Conservation (phyloP, 768 basidiomycete genomes). For the Macrolepiota albuminosa region DNA sequence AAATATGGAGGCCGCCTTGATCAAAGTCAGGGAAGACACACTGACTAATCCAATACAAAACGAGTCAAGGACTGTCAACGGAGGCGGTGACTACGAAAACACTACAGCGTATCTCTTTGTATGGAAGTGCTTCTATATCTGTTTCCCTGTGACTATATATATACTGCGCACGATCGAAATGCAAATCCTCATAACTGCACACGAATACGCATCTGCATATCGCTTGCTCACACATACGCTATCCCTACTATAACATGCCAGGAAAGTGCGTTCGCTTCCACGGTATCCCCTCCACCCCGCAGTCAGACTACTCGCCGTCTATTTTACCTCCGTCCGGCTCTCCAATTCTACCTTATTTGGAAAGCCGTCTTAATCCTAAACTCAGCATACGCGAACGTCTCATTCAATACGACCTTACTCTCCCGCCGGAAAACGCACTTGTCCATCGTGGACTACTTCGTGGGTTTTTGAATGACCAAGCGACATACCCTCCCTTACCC, state of each 20-base stretch:
- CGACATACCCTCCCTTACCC: slow-evolving; percentile 28
- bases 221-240: background rate
- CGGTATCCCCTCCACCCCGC: slow-evolving; percentile 16
- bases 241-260: slow-evolving; percentile 17
- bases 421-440: slow-evolving; percentile 5
- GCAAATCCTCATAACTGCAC: background rate
- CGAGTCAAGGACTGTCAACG: slow-evolving; percentile 15
- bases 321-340: slow-evolving; percentile 15
- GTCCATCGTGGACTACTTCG: slow-evolving; percentile 18
- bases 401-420: slow-evolving; percentile 13
- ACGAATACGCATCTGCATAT: background rate
- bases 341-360: slow-evolving; percentile 14
- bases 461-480: slow-evolving; percentile 24
- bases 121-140: slow-evolving; percentile 5
- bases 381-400: slow-evolving; percentile 7
- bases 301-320: slow-evolving; percentile 9
- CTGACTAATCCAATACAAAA: slow-evolving; percentile 7
- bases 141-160: slow-evolving; percentile 1
- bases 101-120: slow-evolving; percentile 4
- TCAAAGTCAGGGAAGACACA: background rate
- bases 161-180: slow-evolving; percentile 1
- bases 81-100: slow-evolving; percentile 13
- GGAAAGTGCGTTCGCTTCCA: slow-evolving; percentile 25
- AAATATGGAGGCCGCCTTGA: slow-evolving; percentile 5
- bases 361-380: slow-evolving; percentile 9